These are phyloP conservation scores for Neopestalotiopsis rosae DNA, from an alignment of 2,329 filamentous ascomycete species.

Conservation along the genomic window DNA sequence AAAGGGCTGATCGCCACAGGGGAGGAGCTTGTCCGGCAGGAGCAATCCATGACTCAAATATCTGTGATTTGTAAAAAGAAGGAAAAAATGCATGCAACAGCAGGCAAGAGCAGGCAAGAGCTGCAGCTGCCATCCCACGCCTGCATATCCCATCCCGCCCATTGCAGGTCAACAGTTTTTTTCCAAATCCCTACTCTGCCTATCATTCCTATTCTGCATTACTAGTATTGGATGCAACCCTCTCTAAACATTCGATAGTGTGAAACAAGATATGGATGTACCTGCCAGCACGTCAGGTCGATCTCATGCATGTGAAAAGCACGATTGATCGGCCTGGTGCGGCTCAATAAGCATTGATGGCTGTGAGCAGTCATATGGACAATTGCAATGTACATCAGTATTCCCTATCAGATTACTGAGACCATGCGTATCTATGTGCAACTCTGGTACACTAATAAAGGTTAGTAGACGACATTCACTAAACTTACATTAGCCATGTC, in stretches of 20 bases:
- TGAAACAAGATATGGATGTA: background rate
- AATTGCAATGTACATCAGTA: background rate
- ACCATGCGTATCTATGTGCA: background rate
- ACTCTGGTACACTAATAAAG: background rate
- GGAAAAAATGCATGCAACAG: background rate
- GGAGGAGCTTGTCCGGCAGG: background rate
- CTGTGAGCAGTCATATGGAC: background rate
- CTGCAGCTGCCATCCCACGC: slow-evolving; percentile 6
- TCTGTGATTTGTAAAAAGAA: background rate
- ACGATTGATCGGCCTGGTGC: background rate
- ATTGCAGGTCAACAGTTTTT: background rate
- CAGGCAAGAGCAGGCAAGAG: background rate
- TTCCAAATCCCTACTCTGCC: background rate
- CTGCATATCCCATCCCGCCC: background rate
- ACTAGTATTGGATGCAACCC: background rate
- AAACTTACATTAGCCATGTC: background rate
- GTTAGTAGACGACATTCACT: background rate
- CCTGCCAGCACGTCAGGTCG: too few species aligned
- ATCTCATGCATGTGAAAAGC: slow-evolving; percentile 15
- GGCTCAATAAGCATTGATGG: background rate
- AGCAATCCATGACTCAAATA: background rate
- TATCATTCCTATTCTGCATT: background rate
- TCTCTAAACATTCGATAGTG: background rate
- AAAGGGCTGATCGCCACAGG: slow-evolving; percentile 11
- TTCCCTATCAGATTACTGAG: background rate